phyloP scores from a whole-genome alignment of 2,329 filamentous ascomycete genomes.

The Monilinia fructigena region DNA sequence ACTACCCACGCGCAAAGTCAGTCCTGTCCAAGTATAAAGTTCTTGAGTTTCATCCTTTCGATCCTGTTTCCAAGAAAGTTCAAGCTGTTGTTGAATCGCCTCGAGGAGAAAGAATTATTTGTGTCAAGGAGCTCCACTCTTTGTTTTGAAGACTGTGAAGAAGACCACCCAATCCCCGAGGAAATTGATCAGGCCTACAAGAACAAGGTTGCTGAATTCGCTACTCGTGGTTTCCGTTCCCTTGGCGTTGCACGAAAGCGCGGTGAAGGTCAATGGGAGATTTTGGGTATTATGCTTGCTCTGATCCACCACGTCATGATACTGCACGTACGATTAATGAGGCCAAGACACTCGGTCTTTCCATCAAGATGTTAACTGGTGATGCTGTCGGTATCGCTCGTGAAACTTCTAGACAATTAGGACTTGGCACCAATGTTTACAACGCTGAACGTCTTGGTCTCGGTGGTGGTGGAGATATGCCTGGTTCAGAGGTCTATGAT shows the following conservation, averaged over 20 bases:
- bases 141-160: constrained; percentile 81
- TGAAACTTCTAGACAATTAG: constrained; percentile 87
- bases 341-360: constrained; percentile 81
- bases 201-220: constrained; percentile 89
- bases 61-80: constrained; percentile 92
- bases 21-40: constrained; percentile 82
- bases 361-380: constrained; percentile 95
- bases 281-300: constrained; percentile 93
- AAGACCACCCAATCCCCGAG: constrained; percentile 76
- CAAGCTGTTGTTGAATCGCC: constrained; percentile 79
- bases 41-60: constrained; percentile 82
- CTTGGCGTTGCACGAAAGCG: constrained; percentile 91
- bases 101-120: constrained; percentile 79
- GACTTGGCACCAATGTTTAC: constrained; percentile 90
- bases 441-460: constrained; percentile 91
- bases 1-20: constrained; percentile 78
- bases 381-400: constrained; percentile 90
- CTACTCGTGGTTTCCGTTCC: constrained; percentile 89
- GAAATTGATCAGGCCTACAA: constrained; percentile 81
- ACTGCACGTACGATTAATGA: constrained; percentile 88
- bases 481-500: constrained; percentile 89
- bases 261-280: constrained; percentile 79
- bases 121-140: constrained; percentile 87
- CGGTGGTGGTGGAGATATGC: constrained; percentile 87
- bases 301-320: constrained; percentile 85